Conservation (phyloP, 2,329 filamentous ascomycete genomes). For the Aspergillus latus region DNA sequence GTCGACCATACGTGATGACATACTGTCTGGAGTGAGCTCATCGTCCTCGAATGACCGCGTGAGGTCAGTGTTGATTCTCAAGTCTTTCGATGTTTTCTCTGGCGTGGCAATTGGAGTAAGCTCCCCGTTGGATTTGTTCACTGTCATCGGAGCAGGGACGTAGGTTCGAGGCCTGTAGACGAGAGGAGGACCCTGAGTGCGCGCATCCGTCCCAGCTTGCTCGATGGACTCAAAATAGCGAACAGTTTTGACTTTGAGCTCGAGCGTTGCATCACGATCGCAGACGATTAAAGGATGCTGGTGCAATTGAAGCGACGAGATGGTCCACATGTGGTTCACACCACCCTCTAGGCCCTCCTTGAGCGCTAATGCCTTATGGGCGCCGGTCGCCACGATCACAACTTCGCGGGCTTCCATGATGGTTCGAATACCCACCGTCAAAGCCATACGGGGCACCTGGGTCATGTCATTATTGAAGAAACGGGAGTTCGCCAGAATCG, state of each 20-base stretch:
- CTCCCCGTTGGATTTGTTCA: conserved; percentile 23
- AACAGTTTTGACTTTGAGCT: conserved; percentile 72
- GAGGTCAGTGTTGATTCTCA: conserved; percentile 48
- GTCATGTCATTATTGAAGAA: conserved; percentile 76
- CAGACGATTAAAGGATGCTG: conserved; percentile 79
- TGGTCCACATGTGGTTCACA: conserved; percentile 88
- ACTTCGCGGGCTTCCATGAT: conserved; percentile 79
- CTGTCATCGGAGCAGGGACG: conserved; percentile 30
- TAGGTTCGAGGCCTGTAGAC: conserved; percentile 43
- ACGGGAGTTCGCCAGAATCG: conserved; percentile 78
- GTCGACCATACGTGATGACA: conserved; percentile 49
- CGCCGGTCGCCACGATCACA: conserved; percentile 76
- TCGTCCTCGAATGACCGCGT: conserved; percentile 40
- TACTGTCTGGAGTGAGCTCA: conserved; percentile 50
- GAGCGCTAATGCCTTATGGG: conserved; percentile 76
- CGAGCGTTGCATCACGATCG: conserved; percentile 75
- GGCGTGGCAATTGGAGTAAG: conserved; percentile 30
- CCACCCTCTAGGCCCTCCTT: conserved; percentile 79
- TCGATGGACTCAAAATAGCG: conserved; percentile 73
- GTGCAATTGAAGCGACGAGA: conserved; percentile 77
- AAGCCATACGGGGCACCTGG: conserved; percentile 75
- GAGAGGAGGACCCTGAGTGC: conserved; percentile 44
- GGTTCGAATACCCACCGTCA: conserved; percentile 83
- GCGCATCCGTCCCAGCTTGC: conserved; percentile 55
- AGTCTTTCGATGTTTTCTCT: conserved; percentile 38